Evolutionary conservation across 306 rosid species (phyloP).

Genomic region (Betula pendula): DNA sequence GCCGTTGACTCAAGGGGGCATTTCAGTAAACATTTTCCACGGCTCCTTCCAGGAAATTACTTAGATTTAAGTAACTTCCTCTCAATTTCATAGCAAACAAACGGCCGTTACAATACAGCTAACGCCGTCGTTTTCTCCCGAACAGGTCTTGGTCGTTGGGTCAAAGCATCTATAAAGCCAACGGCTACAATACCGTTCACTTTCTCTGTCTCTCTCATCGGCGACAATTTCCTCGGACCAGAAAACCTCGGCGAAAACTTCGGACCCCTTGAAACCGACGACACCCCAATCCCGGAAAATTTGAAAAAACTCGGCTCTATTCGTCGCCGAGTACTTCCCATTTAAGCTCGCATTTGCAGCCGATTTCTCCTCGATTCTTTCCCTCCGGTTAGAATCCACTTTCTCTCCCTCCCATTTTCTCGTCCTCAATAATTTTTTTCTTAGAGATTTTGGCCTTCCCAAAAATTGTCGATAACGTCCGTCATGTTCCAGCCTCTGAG

Average conservation of each 20-base stretch:
- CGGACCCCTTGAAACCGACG: slow-evolving; percentile 20
- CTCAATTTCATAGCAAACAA: background rate
- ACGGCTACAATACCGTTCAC: slow-evolving; percentile 46
- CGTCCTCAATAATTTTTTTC: slow-evolving; percentile 16
- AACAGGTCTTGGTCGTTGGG: slow-evolving; percentile 23
- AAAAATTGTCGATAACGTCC: background rate
- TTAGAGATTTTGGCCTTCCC: slow-evolving; percentile 40
- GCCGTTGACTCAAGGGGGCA: too few relatives aligned
- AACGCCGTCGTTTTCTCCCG: slow-evolving; percentile 2
- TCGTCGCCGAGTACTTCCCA: slow-evolving; percentile 28
- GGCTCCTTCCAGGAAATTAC: background rate
- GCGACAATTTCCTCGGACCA: slow-evolving; percentile 31
- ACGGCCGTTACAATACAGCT: slow-evolving; percentile 13
- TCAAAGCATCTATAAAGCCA: slow-evolving; percentile 27
- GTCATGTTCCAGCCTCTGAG: background rate
- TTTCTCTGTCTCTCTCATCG: slow-evolving; percentile 3
- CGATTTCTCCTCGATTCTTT: slow-evolving; percentile 60
- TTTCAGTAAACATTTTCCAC: too few relatives aligned
- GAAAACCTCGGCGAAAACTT: slow-evolving; percentile 37
- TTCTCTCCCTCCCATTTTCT: slow-evolving; percentile 34
- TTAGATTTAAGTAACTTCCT: background rate
- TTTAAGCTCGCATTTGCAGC: slow-evolving; percentile 43
- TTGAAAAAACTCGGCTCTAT: slow-evolving; percentile 24
- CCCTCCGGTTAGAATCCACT: slow-evolving; percentile 70
- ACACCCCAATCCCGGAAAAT: slow-evolving; percentile 31